phyloP scores from a whole-genome alignment of 2,329 filamentous ascomycete species.

The Amphichorda felina region DNA sequence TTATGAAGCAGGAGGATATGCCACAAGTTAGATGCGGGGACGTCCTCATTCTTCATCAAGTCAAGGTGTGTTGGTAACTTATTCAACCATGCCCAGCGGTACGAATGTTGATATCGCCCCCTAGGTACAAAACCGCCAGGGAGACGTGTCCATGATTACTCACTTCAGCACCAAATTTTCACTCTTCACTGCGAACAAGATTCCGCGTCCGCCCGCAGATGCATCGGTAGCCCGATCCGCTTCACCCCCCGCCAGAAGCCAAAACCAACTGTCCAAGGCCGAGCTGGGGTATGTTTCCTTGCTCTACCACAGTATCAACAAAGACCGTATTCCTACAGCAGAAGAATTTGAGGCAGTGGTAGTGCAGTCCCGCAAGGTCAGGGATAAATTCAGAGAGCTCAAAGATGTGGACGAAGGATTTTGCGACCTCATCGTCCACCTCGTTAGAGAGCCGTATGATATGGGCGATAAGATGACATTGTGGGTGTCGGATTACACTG shows the following conservation, averaged over 20 bases:
- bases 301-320: slow-evolving; percentile 32
- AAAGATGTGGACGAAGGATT: slow-evolving; percentile 49
- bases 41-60: slow-evolving; percentile 32
- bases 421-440: slow-evolving; percentile 59
- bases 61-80: slow-evolving; percentile 44
- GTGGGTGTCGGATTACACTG: slow-evolving; percentile 76
- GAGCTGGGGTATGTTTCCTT: slow-evolving; percentile 33
- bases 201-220: slow-evolving; percentile 25
- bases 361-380: slow-evolving; percentile 27
- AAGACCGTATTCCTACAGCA: slow-evolving; percentile 26
- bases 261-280: slow-evolving; percentile 8
- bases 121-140: slow-evolving; percentile 27
- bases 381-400: slow-evolving; percentile 51
- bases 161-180: slow-evolving; percentile 21
- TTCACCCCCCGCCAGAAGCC: slow-evolving; percentile 7
- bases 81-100: too few relatives aligned
- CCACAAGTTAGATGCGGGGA: slow-evolving; percentile 30
- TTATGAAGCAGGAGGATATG: slow-evolving; percentile 35
- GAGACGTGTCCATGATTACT: slow-evolving; percentile 29
- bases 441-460: slow-evolving; percentile 42
- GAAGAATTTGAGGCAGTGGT: slow-evolving; percentile 28
- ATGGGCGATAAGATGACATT: slow-evolving; percentile 39
- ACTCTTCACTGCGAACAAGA: slow-evolving; percentile 14
- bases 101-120: too few relatives aligned
- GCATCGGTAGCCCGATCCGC: slow-evolving; percentile 18